Evolutionary conservation across 73 alveolate species (phyloP), one percentile per base, ranked within the genome.

Genomic region (Paramecium octaurelia): DNA sequence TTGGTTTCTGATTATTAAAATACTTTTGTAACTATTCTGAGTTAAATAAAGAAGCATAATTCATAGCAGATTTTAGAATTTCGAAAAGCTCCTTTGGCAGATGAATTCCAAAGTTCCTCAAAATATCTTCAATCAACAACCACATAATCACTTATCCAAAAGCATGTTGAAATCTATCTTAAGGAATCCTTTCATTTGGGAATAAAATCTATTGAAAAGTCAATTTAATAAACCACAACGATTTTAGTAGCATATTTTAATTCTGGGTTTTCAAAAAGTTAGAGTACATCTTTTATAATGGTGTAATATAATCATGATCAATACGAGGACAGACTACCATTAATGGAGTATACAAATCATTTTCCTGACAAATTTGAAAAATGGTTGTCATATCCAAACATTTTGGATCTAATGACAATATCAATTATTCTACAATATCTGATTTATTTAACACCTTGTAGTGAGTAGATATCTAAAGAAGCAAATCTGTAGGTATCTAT

Each of bases 221-320:
- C 29, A 80, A 24, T 43, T 46, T 80, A 8, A 80, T 80, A 35
- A 42, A 80, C 91, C 91, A 80, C 10, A 80, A 46, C 4, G 75
- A 80, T 46, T 80, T 80, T 23, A 80, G 23, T 80, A 80, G 18
- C 91, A 80, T 80, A 8, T 80, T 24, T 24, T 80, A 29, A 44
- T 44, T 20, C n/a, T 14, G 12, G 5, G 36, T 48, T 46, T 42
- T 43, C 43, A 80, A 27, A 80, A 44, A 80, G n/a, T 46, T 40
- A 20, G 70, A 80, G 12, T 44, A 80, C 73, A 80, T 43, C 44
- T 80, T 80, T 46, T 80, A 46, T 80, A 80, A 80, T 43, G 91
- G 91, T 16, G 91, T 80, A 8, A 80, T 80, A 23, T 31, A 80
- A 80, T 80, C 91, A 80, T 80, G 48, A 43, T 80, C 91, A 18